A percentile compares a stretch with the other conserved stretches of the same genome.
Conservation (phyloP, 192 early-diverging fungal species). For the Coemansia sp. region DNA sequence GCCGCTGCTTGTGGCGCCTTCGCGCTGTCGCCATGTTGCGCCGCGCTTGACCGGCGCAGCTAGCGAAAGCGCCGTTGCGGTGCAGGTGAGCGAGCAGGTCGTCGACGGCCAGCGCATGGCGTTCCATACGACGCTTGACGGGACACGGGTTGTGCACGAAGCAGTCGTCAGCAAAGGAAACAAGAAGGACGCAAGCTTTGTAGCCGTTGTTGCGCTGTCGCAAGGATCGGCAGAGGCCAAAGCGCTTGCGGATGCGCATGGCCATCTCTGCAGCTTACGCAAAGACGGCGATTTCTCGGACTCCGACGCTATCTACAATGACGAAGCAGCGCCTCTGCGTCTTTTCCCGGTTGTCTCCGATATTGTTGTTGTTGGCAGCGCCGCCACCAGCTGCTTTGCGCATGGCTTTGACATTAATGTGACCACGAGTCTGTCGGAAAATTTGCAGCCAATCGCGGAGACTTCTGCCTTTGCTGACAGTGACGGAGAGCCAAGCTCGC, state of each 20-base stretch:
- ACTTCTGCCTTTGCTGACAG: neutral
- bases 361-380: conserved; percentile 24
- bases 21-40: conserved; percentile 8
- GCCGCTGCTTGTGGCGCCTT: conserved; percentile 24
- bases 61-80: conserved; percentile 8
- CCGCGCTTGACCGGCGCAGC: neutral
- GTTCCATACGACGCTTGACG: conserved; percentile 25
- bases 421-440: conserved; percentile 9
- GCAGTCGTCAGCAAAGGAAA: neutral
- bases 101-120: conserved; percentile 24
- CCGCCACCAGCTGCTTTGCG: conserved; percentile 18
- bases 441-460: conserved; percentile 13
- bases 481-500: neutral
- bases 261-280: conserved; percentile 27
- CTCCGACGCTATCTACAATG: neutral
- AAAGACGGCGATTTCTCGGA: conserved; percentile 18
- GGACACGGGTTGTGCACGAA: conserved; percentile 13
- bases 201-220: neutral
- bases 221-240: neutral
- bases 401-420: conserved; percentile 23
- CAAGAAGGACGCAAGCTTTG: neutral
- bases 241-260: neutral
- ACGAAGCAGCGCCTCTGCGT: neutral
- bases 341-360: conserved; percentile 39
- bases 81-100: conserved; percentile 13